These are phyloP conservation scores for Xylariaceae sp. DNA, from an alignment of 2,329 filamentous ascomycete genomes.

Conservation along the genomic window DNA sequence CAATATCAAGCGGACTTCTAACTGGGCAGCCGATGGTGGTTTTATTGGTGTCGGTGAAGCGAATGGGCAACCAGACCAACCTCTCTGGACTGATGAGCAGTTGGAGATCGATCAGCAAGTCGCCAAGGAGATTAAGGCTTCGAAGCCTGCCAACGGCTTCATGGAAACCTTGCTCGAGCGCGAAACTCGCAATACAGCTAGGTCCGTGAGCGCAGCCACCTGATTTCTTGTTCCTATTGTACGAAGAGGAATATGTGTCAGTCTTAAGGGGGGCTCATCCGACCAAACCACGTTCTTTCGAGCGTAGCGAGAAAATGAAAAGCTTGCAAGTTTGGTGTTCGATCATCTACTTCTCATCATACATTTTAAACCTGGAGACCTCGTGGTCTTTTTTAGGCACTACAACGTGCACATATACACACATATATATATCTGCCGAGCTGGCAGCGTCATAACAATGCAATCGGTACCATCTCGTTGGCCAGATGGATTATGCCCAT, in stretches of 20 bases:
- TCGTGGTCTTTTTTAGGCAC: constrained; percentile 22
- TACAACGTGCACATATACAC: constrained; percentile 22
- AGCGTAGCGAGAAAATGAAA: constrained; percentile 35
- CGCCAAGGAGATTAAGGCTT: constrained; percentile 64
- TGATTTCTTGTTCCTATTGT: constrained; percentile 31
- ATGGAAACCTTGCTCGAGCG: constrained; percentile 66
- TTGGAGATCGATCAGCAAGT: constrained; percentile 72
- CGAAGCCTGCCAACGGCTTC: constrained; percentile 47
- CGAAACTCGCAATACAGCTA: constrained; percentile 46
- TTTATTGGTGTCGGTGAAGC: constrained; percentile 92
- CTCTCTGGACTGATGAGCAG: constrained; percentile 93
- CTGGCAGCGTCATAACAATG: constrained; percentile 33
- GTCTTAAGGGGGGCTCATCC: constrained; percentile 41
- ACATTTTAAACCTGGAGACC: constrained; percentile 22
- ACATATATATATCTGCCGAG: constrained; percentile 24
- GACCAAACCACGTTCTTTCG: constrained; percentile 43
- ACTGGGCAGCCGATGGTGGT: constrained; percentile 89
- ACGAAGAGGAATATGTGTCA: constrained; percentile 18
- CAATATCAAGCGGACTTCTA: constrained; percentile 87
- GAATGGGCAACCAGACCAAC: constrained; percentile 62
- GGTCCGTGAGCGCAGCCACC: constrained; percentile 42
- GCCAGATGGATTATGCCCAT: constrained; percentile 39
- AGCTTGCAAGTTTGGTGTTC: constrained; percentile 23
- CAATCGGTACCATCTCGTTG: constrained; percentile 40
- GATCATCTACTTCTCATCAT: constrained; percentile 35